A percentile compares a stretch with the other conserved stretches of the same genome.
Conservation (phyloP, 1,284 basidiomycete genomes). For the Ganoderma sp. region DNA sequence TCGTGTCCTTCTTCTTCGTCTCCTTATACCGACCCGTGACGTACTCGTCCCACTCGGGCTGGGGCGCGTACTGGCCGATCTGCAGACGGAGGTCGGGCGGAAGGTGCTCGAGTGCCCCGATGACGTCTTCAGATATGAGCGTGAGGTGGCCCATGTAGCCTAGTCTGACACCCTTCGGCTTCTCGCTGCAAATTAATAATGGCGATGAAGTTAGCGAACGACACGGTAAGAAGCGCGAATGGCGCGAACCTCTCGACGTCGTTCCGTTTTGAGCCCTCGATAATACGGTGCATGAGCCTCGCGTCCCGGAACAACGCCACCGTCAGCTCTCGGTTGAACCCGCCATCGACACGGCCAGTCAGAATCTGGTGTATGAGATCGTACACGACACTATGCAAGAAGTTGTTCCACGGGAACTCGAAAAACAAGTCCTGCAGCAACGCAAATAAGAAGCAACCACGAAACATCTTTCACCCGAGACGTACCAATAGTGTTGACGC, state of each 20-base stretch:
- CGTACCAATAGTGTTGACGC: conserved; percentile 77
- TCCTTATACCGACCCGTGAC: conserved; percentile 84
- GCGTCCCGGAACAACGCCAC: conserved; percentile 84
- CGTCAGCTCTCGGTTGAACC: conserved; percentile 82
- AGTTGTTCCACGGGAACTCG: conserved; percentile 97
- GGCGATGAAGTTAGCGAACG: not conserved
- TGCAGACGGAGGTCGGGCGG: conserved; percentile 76
- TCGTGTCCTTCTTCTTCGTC: conserved; percentile 83
- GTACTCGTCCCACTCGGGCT: conserved; percentile 88
- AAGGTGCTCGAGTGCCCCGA: conserved; percentile 84
- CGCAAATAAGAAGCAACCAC: conserved; percentile 6
- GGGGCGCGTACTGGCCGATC: conserved; percentile 71
- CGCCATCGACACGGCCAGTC: conserved; percentile 80
- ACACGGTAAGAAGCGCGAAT: not conserved
- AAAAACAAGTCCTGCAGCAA: conserved; percentile 85
- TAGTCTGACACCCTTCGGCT: conserved; percentile 75
- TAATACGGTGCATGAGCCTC: conserved; percentile 78
- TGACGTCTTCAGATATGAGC: conserved; percentile 91
- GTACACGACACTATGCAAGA: conserved; percentile 96
- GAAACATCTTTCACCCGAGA: conserved; percentile 22
- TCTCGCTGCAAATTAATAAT: conserved; percentile 47
- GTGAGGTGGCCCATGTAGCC: conserved; percentile 98
- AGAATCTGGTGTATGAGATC: conserved; percentile 96
- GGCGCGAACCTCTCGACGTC: conserved; percentile 70
- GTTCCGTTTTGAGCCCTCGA: conserved; percentile 83